These are phyloP conservation scores for Trichoderma afroharzianum DNA, from an alignment of 2,329 filamentous ascomycete species.

Conservation along the genomic window DNA sequence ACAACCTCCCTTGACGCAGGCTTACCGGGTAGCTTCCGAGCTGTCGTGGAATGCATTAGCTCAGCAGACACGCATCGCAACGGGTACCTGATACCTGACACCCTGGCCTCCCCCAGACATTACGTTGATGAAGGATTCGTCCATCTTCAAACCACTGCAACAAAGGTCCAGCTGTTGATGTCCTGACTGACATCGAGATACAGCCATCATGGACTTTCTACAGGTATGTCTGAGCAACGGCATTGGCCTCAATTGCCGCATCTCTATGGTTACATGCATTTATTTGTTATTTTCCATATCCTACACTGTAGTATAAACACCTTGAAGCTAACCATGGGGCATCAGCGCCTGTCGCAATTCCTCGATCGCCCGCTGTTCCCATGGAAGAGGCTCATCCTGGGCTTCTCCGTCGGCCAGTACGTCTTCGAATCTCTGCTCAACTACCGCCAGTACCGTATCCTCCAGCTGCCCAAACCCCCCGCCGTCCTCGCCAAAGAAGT, in stretches of 20 bases:
- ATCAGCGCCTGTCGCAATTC: conserved; percentile 70
- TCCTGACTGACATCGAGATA: conserved; percentile 10
- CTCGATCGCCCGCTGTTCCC: conserved; percentile 92
- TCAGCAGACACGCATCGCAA: conserved; percentile 10
- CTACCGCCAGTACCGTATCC: conserved; percentile 81
- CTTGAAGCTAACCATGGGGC: background rate
- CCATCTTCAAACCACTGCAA: background rate
- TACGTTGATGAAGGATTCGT: conserved; percentile 1
- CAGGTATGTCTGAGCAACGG: conserved; percentile 32
- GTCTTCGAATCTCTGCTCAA: conserved; percentile 86
- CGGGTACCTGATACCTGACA: conserved; percentile 13
- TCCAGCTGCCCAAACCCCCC: conserved; percentile 75
- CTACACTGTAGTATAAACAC: background rate
- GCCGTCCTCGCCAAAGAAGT: conserved; percentile 87
- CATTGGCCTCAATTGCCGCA: background rate
- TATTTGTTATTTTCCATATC: background rate
- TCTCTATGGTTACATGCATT: background rate
- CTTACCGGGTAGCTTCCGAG: conserved; percentile 1
- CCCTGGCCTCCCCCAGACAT: conserved; percentile 16
- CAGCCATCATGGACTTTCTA: conserved; percentile 44
- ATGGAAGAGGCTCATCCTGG: conserved; percentile 94
- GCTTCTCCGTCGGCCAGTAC: conserved; percentile 90
- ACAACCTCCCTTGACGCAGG: background rate
- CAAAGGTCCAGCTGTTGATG: background rate
- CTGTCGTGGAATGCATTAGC: conserved; percentile 12